Evolutionary conservation across 2,329 filamentous ascomycete species (phyloP).

Genomic region (Clarireedia homoeocarpa): DNA sequence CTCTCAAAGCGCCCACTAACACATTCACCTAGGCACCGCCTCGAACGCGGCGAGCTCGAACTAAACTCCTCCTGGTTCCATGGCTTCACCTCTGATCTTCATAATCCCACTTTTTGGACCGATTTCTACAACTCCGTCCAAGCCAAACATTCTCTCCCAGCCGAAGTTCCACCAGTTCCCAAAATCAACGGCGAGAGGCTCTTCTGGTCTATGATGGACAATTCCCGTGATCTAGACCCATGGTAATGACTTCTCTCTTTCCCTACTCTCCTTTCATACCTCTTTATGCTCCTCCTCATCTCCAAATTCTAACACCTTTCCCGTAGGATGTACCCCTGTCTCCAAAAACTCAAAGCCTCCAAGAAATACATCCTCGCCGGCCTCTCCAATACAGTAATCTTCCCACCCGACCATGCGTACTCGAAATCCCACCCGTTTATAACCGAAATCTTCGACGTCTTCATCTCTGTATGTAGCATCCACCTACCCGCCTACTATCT

Average conservation of each 20-base stretch:
- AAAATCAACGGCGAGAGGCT: slow-evolving; percentile 69
- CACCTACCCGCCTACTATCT: too few species aligned
- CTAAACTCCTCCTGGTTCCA: slow-evolving; percentile 69
- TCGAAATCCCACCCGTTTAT: slow-evolving; percentile 31
- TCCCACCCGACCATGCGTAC: slow-evolving; percentile 68
- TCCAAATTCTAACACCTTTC: neutral
- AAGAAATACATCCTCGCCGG: slow-evolving; percentile 68
- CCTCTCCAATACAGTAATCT: slow-evolving; percentile 83
- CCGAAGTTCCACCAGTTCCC: slow-evolving; percentile 55
- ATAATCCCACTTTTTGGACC: slow-evolving; percentile 58
- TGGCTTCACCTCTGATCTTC: slow-evolving; percentile 68
- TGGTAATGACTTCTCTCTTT: slow-evolving; percentile 26
- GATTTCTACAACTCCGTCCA: slow-evolving; percentile 46
- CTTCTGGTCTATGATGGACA: slow-evolving; percentile 86
- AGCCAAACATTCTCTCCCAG: slow-evolving; percentile 30
- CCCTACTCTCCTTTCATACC: neutral
- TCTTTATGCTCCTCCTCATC: neutral
- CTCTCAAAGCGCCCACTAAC: neutral
- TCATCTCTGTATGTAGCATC: slow-evolving; percentile 47
- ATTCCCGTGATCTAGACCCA: slow-evolving; percentile 64
- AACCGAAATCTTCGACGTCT: slow-evolving; percentile 70
- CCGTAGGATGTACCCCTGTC: slow-evolving; percentile 68
- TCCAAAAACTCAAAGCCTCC: slow-evolving; percentile 58
- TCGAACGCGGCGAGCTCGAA: slow-evolving; percentile 76
- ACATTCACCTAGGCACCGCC: slow-evolving; percentile 43